These are phyloP conservation scores for Pythium coloratum DNA, from an alignment of 352 stramenopile genomes.

Conservation along the genomic window DNA sequence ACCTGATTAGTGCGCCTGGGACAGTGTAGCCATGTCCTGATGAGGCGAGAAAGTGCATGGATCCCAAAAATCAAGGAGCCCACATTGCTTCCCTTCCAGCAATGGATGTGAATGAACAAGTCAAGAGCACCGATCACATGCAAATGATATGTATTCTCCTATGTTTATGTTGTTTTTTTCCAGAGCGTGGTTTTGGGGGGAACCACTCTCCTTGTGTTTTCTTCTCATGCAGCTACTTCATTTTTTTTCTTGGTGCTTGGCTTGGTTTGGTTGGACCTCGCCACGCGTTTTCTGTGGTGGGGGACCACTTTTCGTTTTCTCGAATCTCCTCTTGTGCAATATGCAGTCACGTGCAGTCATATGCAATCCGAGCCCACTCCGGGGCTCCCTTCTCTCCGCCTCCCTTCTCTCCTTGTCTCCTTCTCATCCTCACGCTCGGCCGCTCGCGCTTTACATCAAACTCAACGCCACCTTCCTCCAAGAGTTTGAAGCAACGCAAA, in stretches of 20 bases:
- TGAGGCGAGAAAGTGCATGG: neutral
- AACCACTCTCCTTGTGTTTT: constrained; percentile 7
- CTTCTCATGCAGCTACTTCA: constrained; percentile 14
- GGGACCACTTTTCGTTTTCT: neutral
- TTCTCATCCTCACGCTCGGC: neutral
- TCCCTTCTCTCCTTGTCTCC: neutral
- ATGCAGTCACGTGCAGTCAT: too few species aligned
- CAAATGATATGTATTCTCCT: constrained; percentile 18
- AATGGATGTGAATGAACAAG: neutral
- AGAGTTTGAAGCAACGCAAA: constrained; percentile 22
- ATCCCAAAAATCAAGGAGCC: too few species aligned
- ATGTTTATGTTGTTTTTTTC: constrained; percentile 11
- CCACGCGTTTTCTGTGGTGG: neutral
- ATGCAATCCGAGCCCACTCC: too few species aligned
- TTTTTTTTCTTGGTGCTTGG: constrained; percentile 15
- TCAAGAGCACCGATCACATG: neutral
- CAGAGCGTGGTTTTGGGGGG: neutral
- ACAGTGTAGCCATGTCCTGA: constrained; percentile 11
- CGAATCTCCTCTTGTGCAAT: too few species aligned
- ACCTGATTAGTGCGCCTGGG: constrained; percentile 1
- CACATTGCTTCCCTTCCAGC: too few species aligned
- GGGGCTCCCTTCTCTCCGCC: too few species aligned
- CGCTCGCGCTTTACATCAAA: neutral
- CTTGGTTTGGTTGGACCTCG: too few species aligned
- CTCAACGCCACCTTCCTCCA: constrained; percentile 29